These are phyloP conservation scores for Ogataea nakhonphanomensis DNA, from an alignment of 805 yeast genomes.

Conservation along the genomic window DNA sequence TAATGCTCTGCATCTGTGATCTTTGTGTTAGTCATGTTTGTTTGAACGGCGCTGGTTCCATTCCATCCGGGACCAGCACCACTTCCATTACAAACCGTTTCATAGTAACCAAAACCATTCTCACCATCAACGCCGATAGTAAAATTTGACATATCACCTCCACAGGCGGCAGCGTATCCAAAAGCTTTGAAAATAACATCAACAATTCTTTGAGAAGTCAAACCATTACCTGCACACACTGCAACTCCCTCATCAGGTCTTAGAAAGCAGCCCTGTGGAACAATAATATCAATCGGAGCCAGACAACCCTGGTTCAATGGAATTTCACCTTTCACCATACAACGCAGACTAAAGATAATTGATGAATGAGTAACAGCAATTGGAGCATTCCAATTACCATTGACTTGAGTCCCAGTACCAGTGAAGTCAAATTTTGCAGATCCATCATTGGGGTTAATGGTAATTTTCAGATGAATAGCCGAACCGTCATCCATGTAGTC, in stretches of 20 bases:
- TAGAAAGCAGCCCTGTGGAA: slow-evolving; percentile 30
- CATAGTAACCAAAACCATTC: slow-evolving; percentile 48
- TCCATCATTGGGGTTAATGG: slow-evolving; percentile 41
- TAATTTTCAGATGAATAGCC: slow-evolving; percentile 49
- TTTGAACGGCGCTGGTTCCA: slow-evolving; percentile 47
- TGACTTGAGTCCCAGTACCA: slow-evolving; percentile 79
- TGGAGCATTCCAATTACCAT: slow-evolving; percentile 90
- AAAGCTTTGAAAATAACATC: slow-evolving; percentile 52
- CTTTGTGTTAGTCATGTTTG: slow-evolving; percentile 53
- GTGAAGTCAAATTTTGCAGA: slow-evolving; percentile 75
- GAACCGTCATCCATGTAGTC: slow-evolving; percentile 85
- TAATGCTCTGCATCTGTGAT: slow-evolving; percentile 53
- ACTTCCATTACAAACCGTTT: slow-evolving; percentile 50
- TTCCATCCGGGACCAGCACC: slow-evolving; percentile 48
- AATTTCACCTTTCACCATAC: slow-evolving; percentile 78
- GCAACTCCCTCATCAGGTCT: slow-evolving; percentile 44
- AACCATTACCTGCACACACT: slow-evolving; percentile 48
- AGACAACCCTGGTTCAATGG: slow-evolving; percentile 93
- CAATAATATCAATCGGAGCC: slow-evolving; percentile 8
- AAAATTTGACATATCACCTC: slow-evolving; percentile 53
- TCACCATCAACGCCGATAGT: slow-evolving; percentile 47
- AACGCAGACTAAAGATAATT: slow-evolving; percentile 76
- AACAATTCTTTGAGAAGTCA: slow-evolving; percentile 52
- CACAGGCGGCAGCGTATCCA: slow-evolving; percentile 52
- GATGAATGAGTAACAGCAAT: slow-evolving; percentile 86